Evolutionary conservation across 2,329 filamentous ascomycete species (phyloP), one percentile per base, ranked within the genome.

Genomic region (Ophiostoma montium): DNA sequence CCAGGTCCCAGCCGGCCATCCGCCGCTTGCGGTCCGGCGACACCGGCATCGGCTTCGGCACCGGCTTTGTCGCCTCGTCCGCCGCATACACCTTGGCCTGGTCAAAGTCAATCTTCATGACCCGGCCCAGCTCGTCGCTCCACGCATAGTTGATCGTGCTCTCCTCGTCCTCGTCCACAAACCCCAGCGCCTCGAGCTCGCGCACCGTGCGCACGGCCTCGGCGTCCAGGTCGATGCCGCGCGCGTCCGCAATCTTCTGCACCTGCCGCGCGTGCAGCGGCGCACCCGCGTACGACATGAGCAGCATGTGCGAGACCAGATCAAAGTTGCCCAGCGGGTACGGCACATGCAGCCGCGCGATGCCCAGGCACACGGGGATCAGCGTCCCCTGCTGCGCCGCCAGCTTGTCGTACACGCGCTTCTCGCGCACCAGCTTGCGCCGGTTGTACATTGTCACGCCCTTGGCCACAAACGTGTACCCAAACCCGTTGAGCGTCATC

Each of bases 281-380:
- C 8, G 5, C 36, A 18, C 54, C 55, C 15, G 51, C 52, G 43
- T 50, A 57, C 15, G 55, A 56, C 50, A 57, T 45, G 3, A 57
- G 51, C 48, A 57, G 31, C 50, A 57, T 53, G 27, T 55, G 50
- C 15, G 51, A 46, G 9, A 56, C 45, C 5, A 51, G 39, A 19
- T 12, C 13, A 30, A 11, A 51, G 4, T 46, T 48, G 12, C 27
- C 23, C 23, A 53, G 38, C 3, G 52, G 52, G 31, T 51, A 53
- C 44, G 47, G 46, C 16, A 51, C 33, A 15, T 35, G 52, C 18
- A 53, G 52, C 44, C 19, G 15, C 15, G 49, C 43, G 4, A 53
- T 38, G 9, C 51, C 52, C 10, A 53, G 52, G 35, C 46, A 47
- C 11, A 53, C 52, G n/a, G 52, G 52, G 35, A 53, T 49, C 36